These are phyloP conservation scores for Dendrostoma leiphaemia DNA, from an alignment of 2,329 filamentous ascomycete genomes.

Conservation along the genomic window DNA sequence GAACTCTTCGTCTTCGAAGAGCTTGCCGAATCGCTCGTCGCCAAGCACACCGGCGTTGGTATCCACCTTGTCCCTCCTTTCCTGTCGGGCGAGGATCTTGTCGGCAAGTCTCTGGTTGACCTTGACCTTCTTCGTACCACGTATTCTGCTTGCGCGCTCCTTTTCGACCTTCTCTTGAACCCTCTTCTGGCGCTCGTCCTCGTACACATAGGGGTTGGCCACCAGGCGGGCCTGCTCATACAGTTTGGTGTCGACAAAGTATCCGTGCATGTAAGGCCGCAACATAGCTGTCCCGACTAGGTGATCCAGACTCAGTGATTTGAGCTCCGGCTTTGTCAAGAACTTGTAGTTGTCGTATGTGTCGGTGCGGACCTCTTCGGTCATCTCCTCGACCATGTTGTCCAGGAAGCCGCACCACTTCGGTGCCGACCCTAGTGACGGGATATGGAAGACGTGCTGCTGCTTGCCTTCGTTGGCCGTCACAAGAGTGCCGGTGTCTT, in stretches of 20 bases:
- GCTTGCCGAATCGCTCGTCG: constrained; percentile 80
- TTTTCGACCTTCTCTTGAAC: constrained; percentile 96
- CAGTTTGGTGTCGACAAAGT: constrained; percentile 91
- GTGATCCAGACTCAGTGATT: constrained; percentile 81
- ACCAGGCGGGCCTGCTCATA: constrained; percentile 95
- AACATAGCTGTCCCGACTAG: constrained; percentile 86
- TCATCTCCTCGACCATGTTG: constrained; percentile 98
- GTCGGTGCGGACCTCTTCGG: constrained; percentile 73
- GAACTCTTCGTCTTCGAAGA: constrained; percentile 95
- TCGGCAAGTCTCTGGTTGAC: constrained; percentile 84
- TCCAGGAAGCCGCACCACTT: constrained; percentile 97
- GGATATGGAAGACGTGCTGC: constrained; percentile 93
- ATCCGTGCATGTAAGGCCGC: constrained; percentile 97
- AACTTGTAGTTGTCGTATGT: constrained; percentile 99
- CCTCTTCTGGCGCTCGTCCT: constrained; percentile 86
- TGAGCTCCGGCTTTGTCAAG: constrained; percentile 82
- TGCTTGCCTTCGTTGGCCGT: constrained; percentile 96
- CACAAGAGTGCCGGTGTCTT: constrained; percentile 88
- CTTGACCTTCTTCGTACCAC: constrained; percentile 95
- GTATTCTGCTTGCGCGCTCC: constrained; percentile 90
- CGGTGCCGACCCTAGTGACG: constrained; percentile 87
- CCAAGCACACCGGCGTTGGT: constrained; percentile 66
- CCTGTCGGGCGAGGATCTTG: constrained; percentile 66
- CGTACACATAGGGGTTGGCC: constrained; percentile 89
- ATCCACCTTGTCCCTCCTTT: constrained; percentile 57